phyloP scores from a whole-genome alignment of 768 basidiomycete species.

The Psilocybe cubensis region DNA sequence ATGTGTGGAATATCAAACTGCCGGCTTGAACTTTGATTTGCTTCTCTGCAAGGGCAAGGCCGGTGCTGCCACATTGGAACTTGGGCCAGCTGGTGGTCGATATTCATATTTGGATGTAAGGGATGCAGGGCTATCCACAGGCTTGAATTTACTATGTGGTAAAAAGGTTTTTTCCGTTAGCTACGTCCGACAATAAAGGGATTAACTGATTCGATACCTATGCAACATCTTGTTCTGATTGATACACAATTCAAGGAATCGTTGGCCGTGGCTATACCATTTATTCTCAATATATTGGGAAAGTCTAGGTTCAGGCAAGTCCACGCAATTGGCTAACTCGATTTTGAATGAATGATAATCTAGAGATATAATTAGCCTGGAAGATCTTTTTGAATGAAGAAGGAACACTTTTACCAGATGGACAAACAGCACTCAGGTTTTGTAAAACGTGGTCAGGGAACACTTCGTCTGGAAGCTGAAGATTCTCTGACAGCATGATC shows the following conservation, averaged over 20 bases:
- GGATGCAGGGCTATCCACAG: constrained; percentile 17
- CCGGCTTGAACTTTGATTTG: constrained; percentile 35
- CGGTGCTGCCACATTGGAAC: constrained; percentile 7
- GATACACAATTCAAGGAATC: constrained; percentile 42
- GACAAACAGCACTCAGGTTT: constrained; percentile 40
- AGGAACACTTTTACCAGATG: constrained; percentile 36
- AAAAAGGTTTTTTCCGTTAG: background rate
- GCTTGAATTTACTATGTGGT: background rate
- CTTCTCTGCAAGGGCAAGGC: constrained; percentile 5
- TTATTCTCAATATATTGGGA: constrained; percentile 37
- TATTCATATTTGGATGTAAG: constrained; percentile 38
- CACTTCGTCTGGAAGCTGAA: constrained; percentile 32
- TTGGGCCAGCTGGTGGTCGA: constrained; percentile 18
- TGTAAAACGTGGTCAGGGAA: constrained; percentile 39
- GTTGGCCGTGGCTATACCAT: constrained; percentile 36
- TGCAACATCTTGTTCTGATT: constrained; percentile 23
- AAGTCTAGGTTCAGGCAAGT: constrained; percentile 35
- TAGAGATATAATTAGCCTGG: constrained; percentile 11
- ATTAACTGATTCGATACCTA: background rate
- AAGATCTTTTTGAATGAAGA: background rate
- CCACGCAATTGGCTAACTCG: constrained; percentile 42
- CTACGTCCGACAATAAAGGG: background rate
- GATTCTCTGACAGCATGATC: constrained; percentile 29
- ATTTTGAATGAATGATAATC: constrained; percentile 41
- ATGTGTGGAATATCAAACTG: constrained; percentile 7